A percentile compares a stretch with the other conserved stretches of the same genome.
phyloP scores from a whole-genome alignment of 208 protist species.

The Trypanosoma rangeli region DNA sequence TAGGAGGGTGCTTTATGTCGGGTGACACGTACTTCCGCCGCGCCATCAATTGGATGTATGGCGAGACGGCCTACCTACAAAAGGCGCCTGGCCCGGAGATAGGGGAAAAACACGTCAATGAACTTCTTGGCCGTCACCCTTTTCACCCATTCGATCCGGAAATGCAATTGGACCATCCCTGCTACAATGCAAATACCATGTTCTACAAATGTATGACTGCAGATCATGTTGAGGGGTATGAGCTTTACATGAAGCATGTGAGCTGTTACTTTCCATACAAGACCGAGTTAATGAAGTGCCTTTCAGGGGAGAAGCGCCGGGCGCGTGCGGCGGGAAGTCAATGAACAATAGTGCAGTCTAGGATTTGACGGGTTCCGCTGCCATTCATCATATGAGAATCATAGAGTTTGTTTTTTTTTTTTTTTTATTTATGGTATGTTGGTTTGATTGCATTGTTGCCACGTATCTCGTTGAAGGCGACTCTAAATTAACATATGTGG shows the following conservation, averaged over 20 bases:
- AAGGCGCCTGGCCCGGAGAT: slow-evolving; percentile 54
- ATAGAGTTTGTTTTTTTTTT: background rate
- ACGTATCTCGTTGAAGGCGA: background rate
- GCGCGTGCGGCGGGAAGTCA: slow-evolving; percentile 17
- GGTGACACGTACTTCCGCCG: slow-evolving; percentile 82
- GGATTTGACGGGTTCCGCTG: background rate
- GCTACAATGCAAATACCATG: slow-evolving; percentile 55
- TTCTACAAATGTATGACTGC: slow-evolving; percentile 83
- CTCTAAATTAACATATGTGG: background rate
- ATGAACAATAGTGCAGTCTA: background rate
- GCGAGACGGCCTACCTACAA: slow-evolving; percentile 77
- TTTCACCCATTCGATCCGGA: slow-evolving; percentile 84
- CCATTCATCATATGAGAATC: background rate
- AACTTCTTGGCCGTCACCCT: slow-evolving; percentile 82
- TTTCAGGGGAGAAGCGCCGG: slow-evolving; percentile 62
- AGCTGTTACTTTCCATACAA: slow-evolving; percentile 88
- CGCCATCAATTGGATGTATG: slow-evolving; percentile 87
- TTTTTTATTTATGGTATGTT: background rate
- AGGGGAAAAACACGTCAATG: slow-evolving; percentile 84
- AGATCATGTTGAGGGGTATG: slow-evolving; percentile 76
- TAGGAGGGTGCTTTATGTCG: slow-evolving; percentile 19
- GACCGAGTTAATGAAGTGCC: slow-evolving; percentile 87
- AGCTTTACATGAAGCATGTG: slow-evolving; percentile 86
- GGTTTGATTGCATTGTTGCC: background rate
- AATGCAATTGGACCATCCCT: slow-evolving; percentile 63